These are phyloP conservation scores for Globisporangium alternatum DNA, from an alignment of 352 stramenopile species.

Conservation along the genomic window DNA sequence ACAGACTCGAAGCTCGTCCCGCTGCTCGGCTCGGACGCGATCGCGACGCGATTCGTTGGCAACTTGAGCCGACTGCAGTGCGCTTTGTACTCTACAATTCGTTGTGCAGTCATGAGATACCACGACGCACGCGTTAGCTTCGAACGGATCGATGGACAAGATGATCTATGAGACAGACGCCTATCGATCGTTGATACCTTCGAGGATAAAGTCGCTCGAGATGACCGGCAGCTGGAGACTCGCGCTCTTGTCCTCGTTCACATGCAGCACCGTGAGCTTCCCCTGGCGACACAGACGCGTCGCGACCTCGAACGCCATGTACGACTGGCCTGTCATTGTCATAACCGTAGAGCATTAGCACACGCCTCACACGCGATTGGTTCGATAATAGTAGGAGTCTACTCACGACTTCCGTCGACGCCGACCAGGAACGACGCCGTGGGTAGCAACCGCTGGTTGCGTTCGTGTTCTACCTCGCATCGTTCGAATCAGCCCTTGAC, in stretches of 20 bases:
- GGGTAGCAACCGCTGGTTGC: conserved; percentile 35
- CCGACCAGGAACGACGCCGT: conserved; percentile 49
- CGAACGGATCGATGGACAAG: too few relatives aligned
- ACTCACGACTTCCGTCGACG: conserved; percentile 69
- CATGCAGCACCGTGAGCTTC: conserved; percentile 36
- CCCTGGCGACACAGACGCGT: conserved; percentile 48
- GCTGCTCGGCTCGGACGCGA: conserved; percentile 25
- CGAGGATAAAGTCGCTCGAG: conserved; percentile 52
- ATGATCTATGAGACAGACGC: background rate
- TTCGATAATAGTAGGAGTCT: too few relatives aligned
- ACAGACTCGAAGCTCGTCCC: conserved; percentile 9
- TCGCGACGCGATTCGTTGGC: conserved; percentile 34
- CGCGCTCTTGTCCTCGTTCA: conserved; percentile 40
- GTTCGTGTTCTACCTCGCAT: conserved; percentile 31
- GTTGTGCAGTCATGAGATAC: background rate
- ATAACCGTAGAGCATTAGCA: background rate
- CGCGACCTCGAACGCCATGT: conserved; percentile 51
- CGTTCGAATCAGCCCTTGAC: too few relatives aligned
- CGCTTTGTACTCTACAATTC: conserved; percentile 42
- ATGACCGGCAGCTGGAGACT: conserved; percentile 59
- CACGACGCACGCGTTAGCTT: too few relatives aligned
- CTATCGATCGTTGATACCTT: conserved; percentile 25
- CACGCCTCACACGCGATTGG: too few relatives aligned
- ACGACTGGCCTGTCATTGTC: conserved; percentile 44
- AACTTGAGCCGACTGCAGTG: conserved; percentile 42